A percentile compares a stretch with the other conserved stretches of the same genome.
phyloP scores from a whole-genome alignment of 2,329 filamentous ascomycete species.

The Paecilomyces variotii region DNA sequence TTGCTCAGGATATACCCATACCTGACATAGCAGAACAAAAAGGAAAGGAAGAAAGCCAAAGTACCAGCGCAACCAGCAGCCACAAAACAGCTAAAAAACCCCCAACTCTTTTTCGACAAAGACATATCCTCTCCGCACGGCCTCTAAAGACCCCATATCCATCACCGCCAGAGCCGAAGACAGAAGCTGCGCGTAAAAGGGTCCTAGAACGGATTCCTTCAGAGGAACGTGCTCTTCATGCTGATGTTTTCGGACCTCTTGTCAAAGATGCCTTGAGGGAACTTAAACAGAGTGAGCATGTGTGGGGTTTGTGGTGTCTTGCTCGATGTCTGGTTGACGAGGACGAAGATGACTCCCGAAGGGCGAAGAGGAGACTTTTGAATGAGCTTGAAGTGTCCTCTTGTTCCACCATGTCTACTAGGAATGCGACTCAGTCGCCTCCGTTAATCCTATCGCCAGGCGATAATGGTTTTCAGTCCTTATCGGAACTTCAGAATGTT shows the following conservation, averaged over 20 bases:
- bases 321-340: constrained; percentile 8
- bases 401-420: neutral
- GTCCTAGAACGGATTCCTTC: constrained; percentile 28
- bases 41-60: constrained; percentile 8
- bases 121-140: constrained; percentile 26
- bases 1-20: constrained; percentile 38
- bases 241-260: constrained; percentile 8
- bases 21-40: constrained; percentile 3
- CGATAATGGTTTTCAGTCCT: constrained; percentile 20
- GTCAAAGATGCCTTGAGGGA: constrained; percentile 34
- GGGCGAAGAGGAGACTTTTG: neutral
- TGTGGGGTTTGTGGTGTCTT: constrained; percentile 26
- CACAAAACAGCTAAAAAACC: neutral
- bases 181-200: constrained; percentile 33
- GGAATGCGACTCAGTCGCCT: constrained; percentile 6
- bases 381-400: neutral
- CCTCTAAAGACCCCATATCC: constrained; percentile 42
- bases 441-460: constrained; percentile 27
- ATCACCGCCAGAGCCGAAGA: constrained; percentile 44
- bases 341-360: constrained; percentile 5
- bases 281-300: constrained; percentile 16
- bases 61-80: neutral
- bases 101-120: constrained; percentile 2
- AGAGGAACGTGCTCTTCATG: constrained; percentile 20
- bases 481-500: constrained; percentile 13